A percentile compares a stretch with the other conserved stretches of the same genome.
These are phyloP conservation scores for Lonicera japonica DNA, from an alignment of 129 eudicot genomes.

Conservation along the genomic window DNA sequence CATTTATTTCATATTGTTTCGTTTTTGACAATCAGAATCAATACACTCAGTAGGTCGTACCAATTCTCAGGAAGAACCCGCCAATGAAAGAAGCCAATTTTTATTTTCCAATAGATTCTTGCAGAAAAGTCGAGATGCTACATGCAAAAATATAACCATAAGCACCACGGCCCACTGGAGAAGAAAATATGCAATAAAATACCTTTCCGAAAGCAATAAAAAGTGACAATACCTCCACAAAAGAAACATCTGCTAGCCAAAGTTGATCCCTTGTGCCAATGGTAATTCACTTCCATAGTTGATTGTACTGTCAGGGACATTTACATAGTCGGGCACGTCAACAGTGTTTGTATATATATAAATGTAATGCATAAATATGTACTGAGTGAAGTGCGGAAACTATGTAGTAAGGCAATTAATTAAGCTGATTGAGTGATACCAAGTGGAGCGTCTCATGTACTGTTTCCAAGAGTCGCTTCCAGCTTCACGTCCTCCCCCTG, in stretches of 20 bases:
- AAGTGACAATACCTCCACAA: constrained; percentile 1
- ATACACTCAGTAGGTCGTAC: background rate
- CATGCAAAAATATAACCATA: background rate
- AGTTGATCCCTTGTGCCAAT: constrained; percentile 94
- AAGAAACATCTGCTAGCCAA: constrained; percentile 38
- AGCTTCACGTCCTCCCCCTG: constrained; percentile 99
- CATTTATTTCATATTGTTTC: no score
- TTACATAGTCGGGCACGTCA: background rate
- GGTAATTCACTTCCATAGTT: constrained; percentile 91
- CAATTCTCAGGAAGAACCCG: background rate
- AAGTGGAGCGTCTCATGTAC: constrained; percentile 97
- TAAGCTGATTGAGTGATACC: constrained; percentile 30
- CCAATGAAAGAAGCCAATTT: background rate
- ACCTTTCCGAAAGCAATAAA: background rate
- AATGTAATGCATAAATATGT: no score
- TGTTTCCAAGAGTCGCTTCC: constrained; percentile 99
- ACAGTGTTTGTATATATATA: background rate
- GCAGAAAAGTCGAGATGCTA: background rate
- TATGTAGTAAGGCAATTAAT: background rate
- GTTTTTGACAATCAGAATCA: background rate
- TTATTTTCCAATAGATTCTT: background rate
- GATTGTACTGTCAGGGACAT: constrained; percentile 49
- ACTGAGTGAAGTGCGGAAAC: background rate
- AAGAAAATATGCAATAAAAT: background rate
- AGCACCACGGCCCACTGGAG: background rate